Evolutionary conservation across 441 rosid species (phyloP).

Genomic region (Macaranga tanarius): DNA sequence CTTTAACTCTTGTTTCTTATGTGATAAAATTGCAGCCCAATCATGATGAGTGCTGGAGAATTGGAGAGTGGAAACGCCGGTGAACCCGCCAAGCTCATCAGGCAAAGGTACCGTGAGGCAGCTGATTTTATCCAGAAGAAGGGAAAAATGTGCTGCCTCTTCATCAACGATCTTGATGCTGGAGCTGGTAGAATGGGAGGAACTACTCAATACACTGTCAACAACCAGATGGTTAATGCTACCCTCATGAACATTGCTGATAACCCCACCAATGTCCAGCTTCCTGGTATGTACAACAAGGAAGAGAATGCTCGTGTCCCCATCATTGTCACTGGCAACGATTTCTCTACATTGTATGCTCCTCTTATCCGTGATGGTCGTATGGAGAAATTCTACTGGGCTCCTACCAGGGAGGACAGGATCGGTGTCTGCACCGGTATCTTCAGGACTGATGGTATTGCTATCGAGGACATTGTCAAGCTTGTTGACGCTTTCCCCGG

Average conservation of each 20-base stretch:
- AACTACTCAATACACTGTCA: conserved; percentile 96
- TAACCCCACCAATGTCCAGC: conserved; percentile 89
- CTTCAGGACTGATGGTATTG: conserved; percentile 62
- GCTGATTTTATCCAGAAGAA: conserved; percentile 80
- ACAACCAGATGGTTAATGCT: conserved; percentile 99
- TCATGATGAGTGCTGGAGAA: conserved; percentile 99
- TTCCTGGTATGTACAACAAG: conserved; percentile 99
- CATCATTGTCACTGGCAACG: conserved; percentile 89
- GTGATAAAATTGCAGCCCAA: conserved; percentile 56
- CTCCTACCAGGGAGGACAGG: conserved; percentile 91
- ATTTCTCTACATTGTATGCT: conserved; percentile 89
- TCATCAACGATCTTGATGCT: conserved; percentile 98
- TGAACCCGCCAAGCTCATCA: conserved; percentile 92
- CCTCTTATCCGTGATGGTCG: conserved; percentile 99
- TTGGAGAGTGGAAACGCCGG: conserved; percentile 97
- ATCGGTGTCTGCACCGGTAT: conserved; percentile 93
- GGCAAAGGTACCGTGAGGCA: conserved; percentile 98
- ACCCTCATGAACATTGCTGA: conserved; percentile 99
- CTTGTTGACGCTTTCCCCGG: conserved; percentile 95
- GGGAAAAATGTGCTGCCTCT: conserved; percentile 93
- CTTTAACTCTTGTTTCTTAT: neutral
- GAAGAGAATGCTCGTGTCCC: conserved; percentile 96
- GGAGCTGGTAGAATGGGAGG: conserved; percentile 98
- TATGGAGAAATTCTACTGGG: conserved; percentile 99
- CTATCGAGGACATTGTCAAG: conserved; percentile 51